phyloP scores from a whole-genome alignment of 2,329 filamentous ascomycete genomes.

The Phyllosticta citriasiana region DNA sequence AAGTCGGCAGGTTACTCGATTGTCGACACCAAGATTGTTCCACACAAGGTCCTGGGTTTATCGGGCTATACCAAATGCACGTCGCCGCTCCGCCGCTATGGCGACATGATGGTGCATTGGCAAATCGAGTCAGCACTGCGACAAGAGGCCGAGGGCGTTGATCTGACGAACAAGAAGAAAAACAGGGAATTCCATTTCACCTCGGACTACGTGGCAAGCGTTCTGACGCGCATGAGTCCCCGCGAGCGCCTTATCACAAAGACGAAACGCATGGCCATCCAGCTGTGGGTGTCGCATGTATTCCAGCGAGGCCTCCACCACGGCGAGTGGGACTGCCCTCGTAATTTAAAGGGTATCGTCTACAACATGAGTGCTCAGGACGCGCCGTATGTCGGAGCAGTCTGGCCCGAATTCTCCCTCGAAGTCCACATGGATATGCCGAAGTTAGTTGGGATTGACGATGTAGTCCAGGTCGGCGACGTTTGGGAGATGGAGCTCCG shows the following conservation, averaged over 20 bases:
- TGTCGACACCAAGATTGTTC: slow-evolving; percentile 37
- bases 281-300: slow-evolving; percentile 44
- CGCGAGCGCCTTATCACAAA: slow-evolving; percentile 34
- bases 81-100: slow-evolving; percentile 51
- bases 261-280: slow-evolving; percentile 25
- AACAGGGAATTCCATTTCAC: slow-evolving; percentile 40
- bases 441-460: slow-evolving; percentile 8
- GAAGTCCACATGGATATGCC: slow-evolving; percentile 15
- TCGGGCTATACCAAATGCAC: slow-evolving; percentile 48
- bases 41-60: slow-evolving; percentile 43
- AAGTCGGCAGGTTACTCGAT: slow-evolving; percentile 31
- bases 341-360: slow-evolving; percentile 32
- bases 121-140: slow-evolving; percentile 54
- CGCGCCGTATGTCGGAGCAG: background rate
- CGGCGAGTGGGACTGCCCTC: slow-evolving; percentile 41
- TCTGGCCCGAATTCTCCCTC: slow-evolving; percentile 1
- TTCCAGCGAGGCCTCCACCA: slow-evolving; percentile 50
- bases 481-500: slow-evolving; percentile 36
- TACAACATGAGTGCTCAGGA: background rate
- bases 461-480: slow-evolving; percentile 28
- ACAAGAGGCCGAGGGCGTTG: slow-evolving; percentile 36
- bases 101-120: slow-evolving; percentile 53
- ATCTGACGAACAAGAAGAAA: slow-evolving; percentile 22
- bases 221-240: slow-evolving; percentile 37
- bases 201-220: slow-evolving; percentile 35